Conservation (phyloP, 441 rosid genomes). For the Syzygium malaccense region DNA sequence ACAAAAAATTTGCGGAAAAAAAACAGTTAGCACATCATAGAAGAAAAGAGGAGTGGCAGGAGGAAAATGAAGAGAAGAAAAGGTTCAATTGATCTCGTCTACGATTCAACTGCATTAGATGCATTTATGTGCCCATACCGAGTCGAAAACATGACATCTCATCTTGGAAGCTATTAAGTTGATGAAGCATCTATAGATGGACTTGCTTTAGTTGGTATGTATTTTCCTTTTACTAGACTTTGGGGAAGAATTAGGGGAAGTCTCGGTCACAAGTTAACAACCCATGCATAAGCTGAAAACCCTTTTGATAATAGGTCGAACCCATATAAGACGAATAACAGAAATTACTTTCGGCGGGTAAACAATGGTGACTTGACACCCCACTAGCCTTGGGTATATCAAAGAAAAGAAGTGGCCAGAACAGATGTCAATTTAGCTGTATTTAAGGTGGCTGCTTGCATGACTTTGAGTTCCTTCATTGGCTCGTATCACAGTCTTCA, state of each 20-base stretch:
- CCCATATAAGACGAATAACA: neutral
- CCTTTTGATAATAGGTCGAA: neutral
- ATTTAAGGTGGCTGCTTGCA: neutral
- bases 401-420: neutral
- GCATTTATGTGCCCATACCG: neutral
- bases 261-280: neutral
- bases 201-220: neutral
- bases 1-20: neutral
- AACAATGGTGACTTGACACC: neutral
- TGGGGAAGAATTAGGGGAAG: neutral
- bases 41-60: neutral
- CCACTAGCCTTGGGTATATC: neutral
- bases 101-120: neutral
- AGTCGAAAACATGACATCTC: neutral
- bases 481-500: neutral
- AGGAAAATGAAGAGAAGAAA: neutral
- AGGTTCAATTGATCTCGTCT: neutral
- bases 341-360: neutral
- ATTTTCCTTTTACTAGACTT: neutral
- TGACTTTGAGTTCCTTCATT: neutral
- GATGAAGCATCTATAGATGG: neutral
- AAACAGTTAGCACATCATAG: neutral
- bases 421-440: neutral
- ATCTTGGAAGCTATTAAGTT: neutral
- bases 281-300: neutral